Evolutionary conservation across 441 rosid genomes (phyloP), one percentile per base, ranked within the genome.

Genomic region (Brassica balearica): DNA sequence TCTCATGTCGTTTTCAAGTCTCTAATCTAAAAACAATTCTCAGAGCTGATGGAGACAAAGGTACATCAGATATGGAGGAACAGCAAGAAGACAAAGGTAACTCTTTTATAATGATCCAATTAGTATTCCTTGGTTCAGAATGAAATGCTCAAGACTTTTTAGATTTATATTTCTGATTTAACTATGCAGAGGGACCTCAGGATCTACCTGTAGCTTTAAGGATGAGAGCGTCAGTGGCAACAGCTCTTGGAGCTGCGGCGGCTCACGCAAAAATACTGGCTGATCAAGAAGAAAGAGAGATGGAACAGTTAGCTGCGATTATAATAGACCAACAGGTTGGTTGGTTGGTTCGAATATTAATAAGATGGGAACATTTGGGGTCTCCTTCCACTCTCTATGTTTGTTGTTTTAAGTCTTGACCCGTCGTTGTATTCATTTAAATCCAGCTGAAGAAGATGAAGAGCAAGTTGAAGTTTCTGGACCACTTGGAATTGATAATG

Each of bases 191-290:
- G 82, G 99, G 75, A 62, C 8, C 72, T 70, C 75, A 76, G 76
- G 86, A 84, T 9, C 75, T 91, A 29, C 99, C 98, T 66, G 62
- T 87, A 65, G 88, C 86, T 71, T 76, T 95, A 79, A 87, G 86
- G 65, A 87, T 92, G 73, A 89, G 95, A 86, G 90, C 91, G 51
- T 90, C 93, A n/a, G 86, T 87, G 76, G 95, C 87, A 63, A 88
- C 94, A 29, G 92, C 94, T 67, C 88, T 92, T 34, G 98, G 97
- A 80, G 87, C 92, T 3, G 91, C 88, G 58, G 94, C 95, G 73
- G 93, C 94, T 82, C 88, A 81, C 62, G 97, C 96, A 10, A 95
- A 92, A 81, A 55, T 88, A 71, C 84, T 93, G 89, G 99, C 90
- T 15, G 91, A 82, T 76, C 92, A 89, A 78, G 99, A 95, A 86